Evolutionary conservation across 352 stramenopile genomes (phyloP).

Genomic region (Phytophthora pistaciae): DNA sequence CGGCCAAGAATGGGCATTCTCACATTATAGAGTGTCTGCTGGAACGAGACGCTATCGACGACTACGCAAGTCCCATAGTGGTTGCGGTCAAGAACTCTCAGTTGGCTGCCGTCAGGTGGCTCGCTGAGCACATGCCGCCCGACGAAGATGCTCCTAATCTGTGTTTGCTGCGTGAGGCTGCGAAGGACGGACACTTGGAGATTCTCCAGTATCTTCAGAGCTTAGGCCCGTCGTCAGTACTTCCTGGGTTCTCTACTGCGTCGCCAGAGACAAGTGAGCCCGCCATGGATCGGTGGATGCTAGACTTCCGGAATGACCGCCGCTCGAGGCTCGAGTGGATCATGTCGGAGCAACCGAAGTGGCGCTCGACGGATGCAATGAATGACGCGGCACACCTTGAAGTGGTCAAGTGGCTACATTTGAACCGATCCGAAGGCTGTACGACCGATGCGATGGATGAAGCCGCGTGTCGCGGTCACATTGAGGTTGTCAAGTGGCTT

Average conservation of each 20-base stretch:
- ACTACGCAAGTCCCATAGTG: not conserved
- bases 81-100: not conserved
- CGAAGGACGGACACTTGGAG: too few species aligned
- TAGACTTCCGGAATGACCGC: too few species aligned
- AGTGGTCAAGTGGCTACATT: not conserved
- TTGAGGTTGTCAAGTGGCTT: not conserved
- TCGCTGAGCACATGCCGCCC: not conserved
- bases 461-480: not conserved
- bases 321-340: too few species aligned
- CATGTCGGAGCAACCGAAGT: not conserved
- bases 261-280: not conserved
- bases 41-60: not conserved
- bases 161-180: not conserved
- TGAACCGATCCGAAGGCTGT: not conserved
- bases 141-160: not conserved
- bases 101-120: not conserved
- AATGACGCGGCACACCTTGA: not conserved
- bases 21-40: not conserved
- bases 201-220: too few species aligned
- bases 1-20: not conserved
- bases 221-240: too few species aligned
- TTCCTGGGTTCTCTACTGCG: too few species aligned
- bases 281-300: too few species aligned
- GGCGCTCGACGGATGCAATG: not conserved
- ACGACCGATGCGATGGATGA: not conserved